These are phyloP conservation scores for Globisporangium cylindrosporum DNA, from an alignment of 352 stramenopile genomes.

Conservation along the genomic window DNA sequence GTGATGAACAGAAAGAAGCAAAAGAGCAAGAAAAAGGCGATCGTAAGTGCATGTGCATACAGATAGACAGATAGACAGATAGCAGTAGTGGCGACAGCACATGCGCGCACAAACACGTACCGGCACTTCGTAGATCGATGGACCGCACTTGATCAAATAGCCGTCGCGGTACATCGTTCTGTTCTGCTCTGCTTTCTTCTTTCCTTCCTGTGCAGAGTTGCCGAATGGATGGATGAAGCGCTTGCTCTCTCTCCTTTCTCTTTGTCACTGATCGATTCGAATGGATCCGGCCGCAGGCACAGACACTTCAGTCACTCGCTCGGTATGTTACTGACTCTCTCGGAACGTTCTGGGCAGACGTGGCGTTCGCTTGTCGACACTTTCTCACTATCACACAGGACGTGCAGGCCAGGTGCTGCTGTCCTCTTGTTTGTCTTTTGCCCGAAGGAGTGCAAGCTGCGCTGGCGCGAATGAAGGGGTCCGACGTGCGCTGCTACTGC, in stretches of 20 bases:
- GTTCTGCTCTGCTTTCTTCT: neutral
- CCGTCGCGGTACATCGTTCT: constrained; percentile 73
- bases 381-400: neutral
- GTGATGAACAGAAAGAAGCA: neutral
- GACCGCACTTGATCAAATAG: constrained; percentile 68
- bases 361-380: neutral
- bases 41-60: constrained; percentile 1
- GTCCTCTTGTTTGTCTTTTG: neutral
- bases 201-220: neutral
- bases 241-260: neutral
- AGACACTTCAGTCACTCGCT: neutral
- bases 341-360: constrained; percentile 8
- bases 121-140: constrained; percentile 44
- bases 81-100: neutral
- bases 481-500: neutral
- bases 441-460: neutral
- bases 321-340: constrained; percentile 1
- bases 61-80: constrained; percentile 1
- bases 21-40: neutral
- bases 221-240: constrained; percentile 4
- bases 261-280: neutral
- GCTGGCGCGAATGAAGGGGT: neutral
- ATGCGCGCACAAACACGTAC: constrained; percentile 22
- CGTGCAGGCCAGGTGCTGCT: neutral
- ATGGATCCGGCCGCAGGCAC: neutral